These are phyloP conservation scores for Aureobasidium pullulans DNA, from an alignment of 2,329 filamentous ascomycete species.

Conservation along the genomic window DNA sequence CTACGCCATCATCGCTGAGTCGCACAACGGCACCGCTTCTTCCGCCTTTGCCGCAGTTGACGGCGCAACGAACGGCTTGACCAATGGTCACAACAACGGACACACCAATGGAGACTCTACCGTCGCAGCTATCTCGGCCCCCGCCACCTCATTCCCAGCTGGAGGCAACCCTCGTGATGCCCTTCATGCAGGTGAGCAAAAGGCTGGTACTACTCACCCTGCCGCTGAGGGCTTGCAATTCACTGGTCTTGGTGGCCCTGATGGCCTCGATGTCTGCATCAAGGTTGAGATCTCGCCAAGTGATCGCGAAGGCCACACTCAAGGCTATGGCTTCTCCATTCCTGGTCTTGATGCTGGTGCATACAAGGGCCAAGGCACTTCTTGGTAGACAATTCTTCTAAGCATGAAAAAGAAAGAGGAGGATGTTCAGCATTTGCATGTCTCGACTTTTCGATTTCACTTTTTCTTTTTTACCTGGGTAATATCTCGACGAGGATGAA, in stretches of 20 bases:
- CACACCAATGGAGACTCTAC: slow-evolving; percentile 20
- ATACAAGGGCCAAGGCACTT: slow-evolving; percentile 16
- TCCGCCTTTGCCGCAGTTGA: neutral
- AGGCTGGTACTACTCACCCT: slow-evolving; percentile 69
- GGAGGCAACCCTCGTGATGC: slow-evolving; percentile 55
- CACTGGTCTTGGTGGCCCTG: slow-evolving; percentile 36
- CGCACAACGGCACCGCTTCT: slow-evolving; percentile 20
- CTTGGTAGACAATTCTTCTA: slow-evolving; percentile 11
- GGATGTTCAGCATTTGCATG: neutral
- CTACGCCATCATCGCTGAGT: slow-evolving; percentile 56
- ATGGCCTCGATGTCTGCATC: slow-evolving; percentile 42
- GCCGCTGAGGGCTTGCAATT: slow-evolving; percentile 49
- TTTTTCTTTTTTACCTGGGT: neutral
- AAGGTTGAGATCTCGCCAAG: slow-evolving; percentile 40
- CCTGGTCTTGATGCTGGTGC: slow-evolving; percentile 32
- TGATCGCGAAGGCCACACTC: slow-evolving; percentile 38
- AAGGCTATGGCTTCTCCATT: slow-evolving; percentile 44
- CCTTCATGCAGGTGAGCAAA: slow-evolving; percentile 68
- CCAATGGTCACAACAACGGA: slow-evolving; percentile 18
- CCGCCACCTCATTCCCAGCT: slow-evolving; percentile 7
- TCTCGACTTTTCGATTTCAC: neutral
- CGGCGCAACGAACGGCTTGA: neutral
- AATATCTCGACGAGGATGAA: neutral
- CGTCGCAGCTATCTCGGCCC: slow-evolving; percentile 18
- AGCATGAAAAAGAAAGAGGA: neutral